Conservation (phyloP, 2,329 filamentous ascomycete genomes). For the Tympanopsis confertula region DNA sequence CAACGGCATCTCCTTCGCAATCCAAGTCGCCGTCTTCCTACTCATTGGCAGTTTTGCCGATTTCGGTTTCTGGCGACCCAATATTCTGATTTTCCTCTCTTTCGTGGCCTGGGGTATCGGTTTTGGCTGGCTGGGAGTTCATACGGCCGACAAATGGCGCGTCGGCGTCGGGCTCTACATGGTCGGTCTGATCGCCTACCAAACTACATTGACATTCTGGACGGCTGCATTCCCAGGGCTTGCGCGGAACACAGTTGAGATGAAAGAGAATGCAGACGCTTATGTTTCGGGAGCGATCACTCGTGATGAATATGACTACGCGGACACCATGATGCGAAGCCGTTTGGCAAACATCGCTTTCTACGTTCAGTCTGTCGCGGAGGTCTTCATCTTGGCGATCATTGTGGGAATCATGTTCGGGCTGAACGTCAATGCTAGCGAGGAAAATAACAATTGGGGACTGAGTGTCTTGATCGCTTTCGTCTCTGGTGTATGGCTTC, state of each 20-base stretch:
- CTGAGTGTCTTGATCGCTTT: slow-evolving; percentile 55
- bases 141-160: slow-evolving; percentile 46
- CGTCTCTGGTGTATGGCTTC: slow-evolving; percentile 50
- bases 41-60: slow-evolving; percentile 42
- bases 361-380: slow-evolving; percentile 49
- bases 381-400: slow-evolving; percentile 50
- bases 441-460: slow-evolving; percentile 54
- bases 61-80: slow-evolving; percentile 53
- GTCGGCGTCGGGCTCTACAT: slow-evolving; percentile 52
- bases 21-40: slow-evolving; percentile 47
- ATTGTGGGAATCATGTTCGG: slow-evolving; percentile 55
- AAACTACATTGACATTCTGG: slow-evolving; percentile 59
- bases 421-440: slow-evolving; percentile 44
- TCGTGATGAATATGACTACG: slow-evolving; percentile 45
- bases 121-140: slow-evolving; percentile 57
- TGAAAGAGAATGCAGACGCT: slow-evolving; percentile 17
- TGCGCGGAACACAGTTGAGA: slow-evolving; percentile 20
- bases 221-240: slow-evolving; percentile 40
- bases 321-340: slow-evolving; percentile 51
- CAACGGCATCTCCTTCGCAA: slow-evolving; percentile 58
- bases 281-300: slow-evolving; percentile 32
- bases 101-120: slow-evolving; percentile 50
- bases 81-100: slow-evolving; percentile 49
- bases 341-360: slow-evolving; percentile 52
- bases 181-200: slow-evolving; percentile 54